phyloP scores from a whole-genome alignment of 2,329 filamentous ascomycete genomes.

The Tolypocladium tundrense region DNA sequence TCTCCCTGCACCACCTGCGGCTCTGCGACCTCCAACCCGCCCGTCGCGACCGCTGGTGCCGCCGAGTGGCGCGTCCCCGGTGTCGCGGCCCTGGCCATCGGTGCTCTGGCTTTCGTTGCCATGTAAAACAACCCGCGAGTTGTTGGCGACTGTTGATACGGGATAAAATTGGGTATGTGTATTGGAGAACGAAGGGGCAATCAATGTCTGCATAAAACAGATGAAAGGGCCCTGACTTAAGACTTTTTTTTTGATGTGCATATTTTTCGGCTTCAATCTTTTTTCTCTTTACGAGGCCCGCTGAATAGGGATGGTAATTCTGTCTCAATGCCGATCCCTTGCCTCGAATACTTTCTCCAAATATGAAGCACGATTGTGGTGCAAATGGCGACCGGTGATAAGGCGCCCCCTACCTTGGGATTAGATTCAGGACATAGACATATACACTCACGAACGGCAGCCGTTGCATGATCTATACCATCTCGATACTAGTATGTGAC shows the following conservation, averaged over 20 bases:
- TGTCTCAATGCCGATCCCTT: not conserved
- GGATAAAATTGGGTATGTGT: not conserved
- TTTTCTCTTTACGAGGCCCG: not conserved
- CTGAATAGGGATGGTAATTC: not conserved
- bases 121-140: conserved; percentile 6
- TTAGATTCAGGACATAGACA: not conserved
- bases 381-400: not conserved
- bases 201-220: not conserved
- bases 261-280: not conserved
- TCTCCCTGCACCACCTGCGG: conserved; percentile 6
- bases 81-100: conserved; percentile 9
- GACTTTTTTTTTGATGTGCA: not conserved
- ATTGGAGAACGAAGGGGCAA: not conserved
- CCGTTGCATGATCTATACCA: too few relatives aligned
- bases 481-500: too few relatives aligned
- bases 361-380: not conserved
- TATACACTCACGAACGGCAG: too few relatives aligned
- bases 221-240: not conserved
- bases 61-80: conserved; percentile 6
- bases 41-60: conserved; percentile 9
- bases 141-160: too few relatives aligned
- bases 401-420: not conserved
- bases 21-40: conserved; percentile 3
- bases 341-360: not conserved
- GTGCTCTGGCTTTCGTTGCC: conserved; percentile 9